Percentiles rank a stretch among this genome's conserved stretches.
Evolutionary conservation across 2,329 filamentous ascomycete genomes (phyloP).

Genomic region (Daldinia sp.): DNA sequence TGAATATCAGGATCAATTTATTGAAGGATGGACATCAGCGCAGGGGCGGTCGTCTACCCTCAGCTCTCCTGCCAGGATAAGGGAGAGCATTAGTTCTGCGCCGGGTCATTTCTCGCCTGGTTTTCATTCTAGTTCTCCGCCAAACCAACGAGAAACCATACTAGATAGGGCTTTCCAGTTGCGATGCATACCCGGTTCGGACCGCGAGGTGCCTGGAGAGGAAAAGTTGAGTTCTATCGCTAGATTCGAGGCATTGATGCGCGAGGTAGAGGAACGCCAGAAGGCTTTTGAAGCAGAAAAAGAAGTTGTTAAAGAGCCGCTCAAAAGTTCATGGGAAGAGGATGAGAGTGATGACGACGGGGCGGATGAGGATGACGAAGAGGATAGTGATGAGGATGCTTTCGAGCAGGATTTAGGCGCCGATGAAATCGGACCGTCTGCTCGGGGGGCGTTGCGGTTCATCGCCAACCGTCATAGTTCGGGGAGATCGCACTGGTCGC

Average conservation of each 20-base stretch:
- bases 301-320: conserved; percentile 47
- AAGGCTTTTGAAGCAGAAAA: conserved; percentile 51
- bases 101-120: conserved; percentile 51
- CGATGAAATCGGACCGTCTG: conserved; percentile 54
- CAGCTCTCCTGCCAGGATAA: conserved; percentile 63
- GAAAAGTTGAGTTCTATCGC: conserved; percentile 71
- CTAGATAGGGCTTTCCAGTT: conserved; percentile 72
- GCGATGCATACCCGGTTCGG: conserved; percentile 68
- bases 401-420: conserved; percentile 46
- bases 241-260: conserved; percentile 72
- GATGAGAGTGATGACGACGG: conserved; percentile 57
- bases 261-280: conserved; percentile 63
- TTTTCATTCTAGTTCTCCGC: conserved; percentile 59
- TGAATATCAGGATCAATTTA: conserved; percentile 63
- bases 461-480: conserved; percentile 56
- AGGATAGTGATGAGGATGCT: conserved; percentile 51
- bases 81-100: conserved; percentile 62
- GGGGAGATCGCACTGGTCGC: conserved; percentile 45
- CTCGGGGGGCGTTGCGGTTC: conserved; percentile 61
- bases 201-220: conserved; percentile 61
- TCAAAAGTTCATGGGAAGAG: conserved; percentile 61
- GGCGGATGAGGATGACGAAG: conserved; percentile 52
- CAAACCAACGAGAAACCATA: conserved; percentile 68
- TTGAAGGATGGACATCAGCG: conserved; percentile 68
- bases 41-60: conserved; percentile 67